Base-by-base conservation (phyloP, 495 filamentous ascomycete genomes). In the Margaritispora aquatica region DNA sequence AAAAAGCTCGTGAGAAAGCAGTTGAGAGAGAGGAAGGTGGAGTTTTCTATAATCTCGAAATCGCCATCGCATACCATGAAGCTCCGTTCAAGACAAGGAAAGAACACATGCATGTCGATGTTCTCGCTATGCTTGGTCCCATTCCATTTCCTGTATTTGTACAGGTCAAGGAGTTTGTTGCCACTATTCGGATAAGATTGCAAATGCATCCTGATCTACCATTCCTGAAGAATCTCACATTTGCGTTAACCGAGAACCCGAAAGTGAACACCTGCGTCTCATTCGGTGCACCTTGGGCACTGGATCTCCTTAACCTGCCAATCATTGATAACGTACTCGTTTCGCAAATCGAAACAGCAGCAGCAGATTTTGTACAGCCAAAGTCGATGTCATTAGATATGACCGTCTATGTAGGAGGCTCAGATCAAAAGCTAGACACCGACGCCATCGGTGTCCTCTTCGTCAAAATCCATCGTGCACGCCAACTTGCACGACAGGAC, bases 161-260 rank as follows among this genome's bases (percentile, higher is more conserved):
- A 27, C 55, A 58, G 21, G 55, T 58, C 26, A 58, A 58, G 13
- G 55, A 58, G 23, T 58, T 58, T 22, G 46, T 58, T 19, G 55
- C 55, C 1, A 58, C 55, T 1, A 51, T 58, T 26, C 46, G 55
- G 24, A 51, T 58, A 2, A 20, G 55, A 15, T 29, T 58, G 26
- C 55, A 58, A 24, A 58, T 58, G 55, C 55, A 58, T 23, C 55
- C 55, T 10, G 55, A 58, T 50, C 36, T 58, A 5, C 55, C 55
- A 24, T 58, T 58, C 27, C 15, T 58, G 26, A 58, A 58, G 26
- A 49, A 58, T 22, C 41, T 58, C 17, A 58, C 55, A 22, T 58
- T 58, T 38, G 55, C 55, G 21, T 29, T 58, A 8, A 58, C 55
- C 26, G 55, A 58, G 20, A 58, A 36, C 23, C 55, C 55, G 2